phyloP scores from a whole-genome alignment of 805 yeast genomes.

The Yarrowia sp. region DNA sequence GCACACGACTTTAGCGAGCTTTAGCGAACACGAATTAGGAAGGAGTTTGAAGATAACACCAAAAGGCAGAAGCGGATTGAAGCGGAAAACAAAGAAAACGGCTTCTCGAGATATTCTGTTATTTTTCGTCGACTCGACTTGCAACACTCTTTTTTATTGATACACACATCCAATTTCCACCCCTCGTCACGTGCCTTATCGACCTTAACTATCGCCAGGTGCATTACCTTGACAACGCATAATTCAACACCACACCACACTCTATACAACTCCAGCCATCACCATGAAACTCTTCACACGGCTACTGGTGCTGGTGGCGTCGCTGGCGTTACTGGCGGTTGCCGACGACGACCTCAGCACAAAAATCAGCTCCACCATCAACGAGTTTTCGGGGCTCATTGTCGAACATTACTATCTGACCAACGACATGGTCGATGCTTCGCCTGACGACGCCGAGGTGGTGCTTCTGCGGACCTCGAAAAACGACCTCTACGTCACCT shows the following conservation, averaged over 20 bases:
- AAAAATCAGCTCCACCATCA: slow-evolving; percentile 53
- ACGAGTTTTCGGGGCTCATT: slow-evolving; percentile 61
- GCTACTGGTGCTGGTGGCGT: slow-evolving; percentile 26
- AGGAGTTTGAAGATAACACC: too few relatives aligned
- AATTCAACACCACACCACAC: background rate
- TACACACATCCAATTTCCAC: background rate
- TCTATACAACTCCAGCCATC: background rate
- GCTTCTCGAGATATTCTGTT: too few relatives aligned
- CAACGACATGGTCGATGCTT: slow-evolving; percentile 53
- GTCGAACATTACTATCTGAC: slow-evolving; percentile 67
- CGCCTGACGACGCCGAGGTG: slow-evolving; percentile 61
- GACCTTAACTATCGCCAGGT: slow-evolving; percentile 20
- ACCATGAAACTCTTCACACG: slow-evolving; percentile 17
- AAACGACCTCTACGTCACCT: slow-evolving; percentile 66
- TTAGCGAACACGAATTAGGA: background rate
- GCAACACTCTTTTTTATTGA: background rate
- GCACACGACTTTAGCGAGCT: slow-evolving; percentile 4
- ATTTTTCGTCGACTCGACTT: too few relatives aligned
- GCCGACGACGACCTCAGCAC: slow-evolving; percentile 28
- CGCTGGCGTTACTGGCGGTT: slow-evolving; percentile 27
- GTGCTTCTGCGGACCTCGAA: slow-evolving; percentile 64
- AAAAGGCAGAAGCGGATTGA: too few relatives aligned
- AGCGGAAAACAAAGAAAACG: too few relatives aligned
- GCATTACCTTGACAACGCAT: slow-evolving; percentile 8
- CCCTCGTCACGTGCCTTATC: slow-evolving; percentile 33